These are phyloP conservation scores for Jamesozyma piceae DNA, from an alignment of 805 yeast genomes.

Conservation along the genomic window DNA sequence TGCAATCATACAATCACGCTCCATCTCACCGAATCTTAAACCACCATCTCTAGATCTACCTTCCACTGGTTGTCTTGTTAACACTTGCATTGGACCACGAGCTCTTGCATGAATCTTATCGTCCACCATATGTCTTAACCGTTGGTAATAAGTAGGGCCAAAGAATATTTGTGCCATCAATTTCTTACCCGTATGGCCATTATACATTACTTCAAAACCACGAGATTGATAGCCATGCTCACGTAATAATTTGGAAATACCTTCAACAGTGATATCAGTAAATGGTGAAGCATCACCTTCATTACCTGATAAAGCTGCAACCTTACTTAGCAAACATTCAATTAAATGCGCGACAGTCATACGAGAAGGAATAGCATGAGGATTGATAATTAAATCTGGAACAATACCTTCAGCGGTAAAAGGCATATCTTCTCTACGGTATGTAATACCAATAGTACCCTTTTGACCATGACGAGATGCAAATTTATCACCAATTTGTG, in stretches of 20 bases:
- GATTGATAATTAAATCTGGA: constrained; percentile 95
- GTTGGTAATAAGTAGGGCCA: constrained; percentile 99
- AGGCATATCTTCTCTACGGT: constrained; percentile 98
- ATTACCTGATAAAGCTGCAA: constrained; percentile 85
- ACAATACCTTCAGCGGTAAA: constrained; percentile 91
- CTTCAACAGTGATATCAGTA: constrained; percentile 97
- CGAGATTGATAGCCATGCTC: constrained; percentile 96
- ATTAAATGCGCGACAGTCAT: constrained; percentile 99
- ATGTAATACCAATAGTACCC: constrained; percentile 99
- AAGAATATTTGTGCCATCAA: constrained; percentile 96
- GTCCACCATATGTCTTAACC: constrained; percentile 98
- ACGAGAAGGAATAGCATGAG: constrained; percentile 99
- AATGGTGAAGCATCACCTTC: constrained; percentile 99
- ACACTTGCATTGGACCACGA: constrained; percentile 95
- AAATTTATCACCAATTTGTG: constrained; percentile 98
- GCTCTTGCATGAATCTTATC: constrained; percentile 99
- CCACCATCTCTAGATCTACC: constrained; percentile 99
- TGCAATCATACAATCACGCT: constrained; percentile 99
- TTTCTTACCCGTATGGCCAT: constrained; percentile 98
- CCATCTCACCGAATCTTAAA: constrained; percentile 98
- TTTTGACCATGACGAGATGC: constrained; percentile 99
- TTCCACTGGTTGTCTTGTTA: constrained; percentile 97
- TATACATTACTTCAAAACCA: constrained; percentile 97
- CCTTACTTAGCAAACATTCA: constrained; percentile 93
- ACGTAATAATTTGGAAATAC: constrained; percentile 81